These are phyloP conservation scores for Solanum appendiculatum DNA, from an alignment of 257 asterid genomes.

Conservation along the genomic window DNA sequence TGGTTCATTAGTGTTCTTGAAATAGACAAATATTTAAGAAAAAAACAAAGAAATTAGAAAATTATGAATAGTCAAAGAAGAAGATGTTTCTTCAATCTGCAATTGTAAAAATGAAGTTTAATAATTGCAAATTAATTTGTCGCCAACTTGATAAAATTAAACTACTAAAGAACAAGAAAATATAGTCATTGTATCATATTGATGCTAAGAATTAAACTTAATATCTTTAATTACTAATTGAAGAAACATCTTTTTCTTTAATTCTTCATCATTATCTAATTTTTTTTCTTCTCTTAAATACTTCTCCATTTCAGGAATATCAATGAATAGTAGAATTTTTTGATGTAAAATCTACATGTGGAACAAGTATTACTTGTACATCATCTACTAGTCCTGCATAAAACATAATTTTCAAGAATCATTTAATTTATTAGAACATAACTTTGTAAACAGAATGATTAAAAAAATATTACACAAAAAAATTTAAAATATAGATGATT, in stretches of 20 bases:
- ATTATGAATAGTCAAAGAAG: not conserved
- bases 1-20: conserved; percentile 11
- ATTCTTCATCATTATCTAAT: not conserved
- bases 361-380: not conserved
- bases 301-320: conserved; percentile 3
- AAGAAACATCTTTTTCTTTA: not conserved
- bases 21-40: conserved; percentile 1
- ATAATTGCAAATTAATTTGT: not conserved
- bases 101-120: not conserved
- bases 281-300: not conserved
- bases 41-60: not conserved
- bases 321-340: not conserved
- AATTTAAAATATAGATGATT: too few relatives aligned
- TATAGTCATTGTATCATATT: not conserved
- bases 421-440: not conserved
- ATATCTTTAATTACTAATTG: not conserved
- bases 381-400: conserved; percentile 7
- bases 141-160: too few relatives aligned
- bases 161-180: too few relatives aligned
- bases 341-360: not conserved
- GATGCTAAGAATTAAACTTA: not conserved
- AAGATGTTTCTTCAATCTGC: not conserved
- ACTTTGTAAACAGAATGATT: too few relatives aligned
- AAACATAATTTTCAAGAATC: not conserved
- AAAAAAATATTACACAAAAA: not conserved